These are phyloP conservation scores for Paraphysoderma sedebokerense DNA, from an alignment of 371 early-diverging fungal genomes.

Conservation along the genomic window DNA sequence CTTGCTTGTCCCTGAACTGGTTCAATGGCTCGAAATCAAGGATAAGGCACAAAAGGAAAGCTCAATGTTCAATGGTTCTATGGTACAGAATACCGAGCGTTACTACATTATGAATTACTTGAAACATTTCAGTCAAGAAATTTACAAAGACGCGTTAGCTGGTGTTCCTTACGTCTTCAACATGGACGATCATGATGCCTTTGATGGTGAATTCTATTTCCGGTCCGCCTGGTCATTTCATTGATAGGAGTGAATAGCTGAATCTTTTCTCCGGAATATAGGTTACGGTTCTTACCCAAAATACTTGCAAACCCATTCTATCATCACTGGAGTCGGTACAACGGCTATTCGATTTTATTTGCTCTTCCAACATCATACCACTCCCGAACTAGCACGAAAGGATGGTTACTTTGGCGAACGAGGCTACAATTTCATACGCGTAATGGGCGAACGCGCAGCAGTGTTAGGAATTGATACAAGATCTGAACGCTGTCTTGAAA, in stretches of 20 bases:
- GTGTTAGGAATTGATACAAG: constrained; percentile 58
- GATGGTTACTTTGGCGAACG: constrained; percentile 43
- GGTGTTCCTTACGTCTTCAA: constrained; percentile 55
- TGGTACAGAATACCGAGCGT: no score
- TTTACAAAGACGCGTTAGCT: constrained; percentile 40
- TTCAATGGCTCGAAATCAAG: constrained; percentile 31
- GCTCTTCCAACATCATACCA: constrained; percentile 72
- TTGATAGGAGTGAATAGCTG: constrained; percentile 3
- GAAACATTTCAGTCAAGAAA: constrained; percentile 42
- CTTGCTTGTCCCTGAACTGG: constrained; percentile 37
- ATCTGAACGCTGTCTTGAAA: constrained; percentile 45
- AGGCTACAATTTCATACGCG: constrained; percentile 27
- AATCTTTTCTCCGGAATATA: constrained; percentile 52
- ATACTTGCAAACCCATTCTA: constrained; percentile 39
- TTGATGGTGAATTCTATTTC: not conserved
- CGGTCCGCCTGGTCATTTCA: not conserved
- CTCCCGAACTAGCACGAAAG: constrained; percentile 25
- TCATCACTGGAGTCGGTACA: constrained; percentile 36
- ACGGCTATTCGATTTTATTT: constrained; percentile 62
- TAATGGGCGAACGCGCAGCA: constrained; percentile 47
- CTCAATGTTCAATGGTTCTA: no score
- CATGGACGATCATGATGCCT: constrained; percentile 59
- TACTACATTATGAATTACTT: constrained; percentile 62
- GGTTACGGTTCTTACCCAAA: constrained; percentile 73
- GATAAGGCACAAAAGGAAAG: constrained; percentile 29